Base-by-base conservation (phyloP, 495 filamentous ascomycete genomes). In the Pyrenula massariospora region DNA sequence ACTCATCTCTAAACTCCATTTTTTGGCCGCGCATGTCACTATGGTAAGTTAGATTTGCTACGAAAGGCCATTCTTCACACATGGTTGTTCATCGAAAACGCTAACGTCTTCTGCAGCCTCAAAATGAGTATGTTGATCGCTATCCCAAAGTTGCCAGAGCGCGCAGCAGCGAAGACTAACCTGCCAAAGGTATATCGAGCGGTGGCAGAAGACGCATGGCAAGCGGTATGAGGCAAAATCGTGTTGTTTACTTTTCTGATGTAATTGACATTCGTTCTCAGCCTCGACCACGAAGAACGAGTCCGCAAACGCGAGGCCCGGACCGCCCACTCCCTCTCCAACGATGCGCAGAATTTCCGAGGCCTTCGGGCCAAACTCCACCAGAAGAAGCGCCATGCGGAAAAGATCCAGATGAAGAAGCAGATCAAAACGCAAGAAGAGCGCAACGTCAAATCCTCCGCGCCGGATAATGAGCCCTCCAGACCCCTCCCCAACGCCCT, bases 321-420 rank as follows among this genome's bases (percentile, higher is more conserved):
- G 70, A 88, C 95, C 72, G 80, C 80, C 54, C 91, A 97, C 76
- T 84, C 88, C 73, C 77, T 79, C 55, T 91, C 87, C 51, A 75
- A 91, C 62, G 81, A 96, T 72, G 88, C 93, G 15, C 91, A 96
- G 74, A 95, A 91, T 68, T 80, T 96, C 62, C 84, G 84, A 58
- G 93, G 94, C 60, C 80, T 96, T 62, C 78, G 89, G 59, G 93
- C 93, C 64, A 99, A 99, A 77, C 78, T 95, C 65, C 87, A 95
- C 77, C 86, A 89, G 69, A 87, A 96, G 78, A 87, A 93, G 81
- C 81, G 93, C 48, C 89, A 91, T 73, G 81, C 86, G 65, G 88
- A 97, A 75, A 99, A 99, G 85, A 97, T 99, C 69, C 91, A 96
- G 83, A 92, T 98, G 88, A 87, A 88, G 72, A 96, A 98, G 82